Percentiles rank a stretch among this genome's conserved stretches.
phyloP scores from a whole-genome alignment of 1,139 yeast species.

The Hansenula lynferdii region DNA sequence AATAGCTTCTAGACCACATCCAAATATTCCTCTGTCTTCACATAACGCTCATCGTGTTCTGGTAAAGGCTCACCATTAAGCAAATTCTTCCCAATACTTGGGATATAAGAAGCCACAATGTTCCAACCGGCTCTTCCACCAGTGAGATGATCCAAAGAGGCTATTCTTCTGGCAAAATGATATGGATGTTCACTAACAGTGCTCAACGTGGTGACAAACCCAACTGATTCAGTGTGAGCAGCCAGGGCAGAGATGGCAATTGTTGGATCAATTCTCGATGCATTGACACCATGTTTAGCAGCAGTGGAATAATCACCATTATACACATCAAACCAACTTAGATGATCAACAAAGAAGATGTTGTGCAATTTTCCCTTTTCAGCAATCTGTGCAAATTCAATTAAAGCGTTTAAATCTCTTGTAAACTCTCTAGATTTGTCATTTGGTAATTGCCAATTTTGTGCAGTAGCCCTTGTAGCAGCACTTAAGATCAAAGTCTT shows the following conservation, averaged over 20 bases:
- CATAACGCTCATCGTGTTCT: conserved; percentile 34
- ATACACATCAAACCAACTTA: conserved; percentile 34
- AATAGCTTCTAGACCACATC: conserved; percentile 31
- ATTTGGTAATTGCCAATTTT: conserved; percentile 36
- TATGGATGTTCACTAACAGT: conserved; percentile 38
- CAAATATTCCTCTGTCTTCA: conserved; percentile 31
- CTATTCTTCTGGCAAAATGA: conserved; percentile 33
- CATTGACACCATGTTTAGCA: conserved; percentile 31
- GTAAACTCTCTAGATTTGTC: conserved; percentile 25
- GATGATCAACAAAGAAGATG: conserved; percentile 36
- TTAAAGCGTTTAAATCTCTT: conserved; percentile 32
- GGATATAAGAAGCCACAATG: conserved; percentile 33
- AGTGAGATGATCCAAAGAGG: conserved; percentile 35
- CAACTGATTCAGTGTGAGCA: conserved; percentile 30
- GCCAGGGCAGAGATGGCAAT: conserved; percentile 34
- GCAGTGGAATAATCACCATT: conserved; percentile 31
- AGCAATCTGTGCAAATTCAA: conserved; percentile 31
- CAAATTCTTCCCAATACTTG: conserved; percentile 32
- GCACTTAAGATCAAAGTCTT: not conserved
- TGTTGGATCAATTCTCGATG: conserved; percentile 32
- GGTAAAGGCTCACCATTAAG: conserved; percentile 32
- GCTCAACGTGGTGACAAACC: conserved; percentile 34
- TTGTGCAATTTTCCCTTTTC: conserved; percentile 37
- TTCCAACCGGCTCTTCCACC: conserved; percentile 39
- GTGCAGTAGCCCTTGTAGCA: conserved; percentile 1